Percentiles rank a stretch among this genome's conserved stretches.
phyloP scores from a whole-genome alignment of 2,329 filamentous ascomycete species.

The Endocalyx cinctus region DNA sequence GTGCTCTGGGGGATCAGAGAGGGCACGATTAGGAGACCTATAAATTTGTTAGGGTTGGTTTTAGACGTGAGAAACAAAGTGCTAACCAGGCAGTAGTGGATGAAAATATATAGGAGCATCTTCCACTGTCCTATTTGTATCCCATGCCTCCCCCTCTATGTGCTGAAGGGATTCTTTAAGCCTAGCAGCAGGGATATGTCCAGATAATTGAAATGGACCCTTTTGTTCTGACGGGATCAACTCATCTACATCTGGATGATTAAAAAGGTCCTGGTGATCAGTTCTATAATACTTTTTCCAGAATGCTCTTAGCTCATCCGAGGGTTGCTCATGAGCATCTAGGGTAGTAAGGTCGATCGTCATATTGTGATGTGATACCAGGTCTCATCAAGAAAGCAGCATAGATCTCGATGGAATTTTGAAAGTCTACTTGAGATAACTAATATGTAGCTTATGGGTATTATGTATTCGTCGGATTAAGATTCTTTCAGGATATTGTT shows the following conservation, averaged over 20 bases:
- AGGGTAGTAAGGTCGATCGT: slow-evolving; percentile 44
- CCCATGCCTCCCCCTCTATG: slow-evolving; percentile 30
- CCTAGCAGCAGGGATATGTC: slow-evolving; percentile 37
- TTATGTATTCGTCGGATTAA: too few species aligned
- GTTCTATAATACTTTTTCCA: slow-evolving; percentile 73
- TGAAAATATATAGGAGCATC: slow-evolving; percentile 58
- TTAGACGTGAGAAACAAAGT: background rate
- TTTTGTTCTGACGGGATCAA: slow-evolving; percentile 32
- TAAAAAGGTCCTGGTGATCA: slow-evolving; percentile 45
- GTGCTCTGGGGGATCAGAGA: slow-evolving; percentile 64
- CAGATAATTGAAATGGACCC: slow-evolving; percentile 41
- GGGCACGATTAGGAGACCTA: slow-evolving; percentile 77
- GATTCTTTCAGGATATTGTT: too few species aligned
- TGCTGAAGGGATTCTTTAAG: slow-evolving; percentile 40
- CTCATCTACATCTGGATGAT: slow-evolving; percentile 55
- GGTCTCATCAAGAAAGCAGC: too few species aligned
- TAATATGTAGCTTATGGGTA: too few species aligned
- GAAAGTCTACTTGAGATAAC: too few species aligned
- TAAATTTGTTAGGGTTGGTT: background rate
- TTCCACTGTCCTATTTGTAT: slow-evolving; percentile 22
- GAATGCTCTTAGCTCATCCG: slow-evolving; percentile 60
- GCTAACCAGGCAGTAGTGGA: slow-evolving; percentile 62
- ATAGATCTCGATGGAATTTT: too few species aligned
- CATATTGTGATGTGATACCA: too few species aligned
- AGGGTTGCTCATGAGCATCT: slow-evolving; percentile 75